These are phyloP conservation scores for Skeletonema tropicum DNA, from an alignment of 108 stramenopile genomes.

Conservation along the genomic window DNA sequence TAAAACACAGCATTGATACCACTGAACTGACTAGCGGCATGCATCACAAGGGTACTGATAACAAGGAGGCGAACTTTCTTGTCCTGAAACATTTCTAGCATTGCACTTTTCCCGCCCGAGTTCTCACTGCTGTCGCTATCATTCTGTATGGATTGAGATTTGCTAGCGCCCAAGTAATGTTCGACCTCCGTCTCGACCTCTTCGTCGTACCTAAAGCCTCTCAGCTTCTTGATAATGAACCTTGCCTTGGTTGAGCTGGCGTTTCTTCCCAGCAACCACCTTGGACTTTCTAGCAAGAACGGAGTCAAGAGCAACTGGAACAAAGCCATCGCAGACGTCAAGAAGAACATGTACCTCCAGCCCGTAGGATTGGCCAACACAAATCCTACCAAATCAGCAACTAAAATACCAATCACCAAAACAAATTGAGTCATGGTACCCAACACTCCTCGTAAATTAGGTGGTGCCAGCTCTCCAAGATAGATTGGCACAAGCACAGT, in stretches of 20 bases:
- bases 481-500: constrained; percentile 95
- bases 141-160: constrained; percentile 34
- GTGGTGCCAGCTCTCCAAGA: constrained; percentile 92
- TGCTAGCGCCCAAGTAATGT: constrained; percentile 78
- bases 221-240: constrained; percentile 89
- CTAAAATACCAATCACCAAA: constrained; percentile 92
- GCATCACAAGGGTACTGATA: constrained; percentile 75
- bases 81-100: constrained; percentile 77
- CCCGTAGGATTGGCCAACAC: constrained; percentile 63
- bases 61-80: constrained; percentile 76
- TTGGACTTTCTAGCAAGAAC: constrained; percentile 89
- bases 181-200: constrained; percentile 94
- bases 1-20: constrained; percentile 99
- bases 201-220: constrained; percentile 90
- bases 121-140: constrained; percentile 3
- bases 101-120: constrained; percentile 6
- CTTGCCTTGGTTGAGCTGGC: constrained; percentile 81
- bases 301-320: constrained; percentile 82
- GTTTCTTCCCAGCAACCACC: constrained; percentile 84
- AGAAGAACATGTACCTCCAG: constrained; percentile 87
- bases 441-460: constrained; percentile 91
- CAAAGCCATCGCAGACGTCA: constrained; percentile 76
- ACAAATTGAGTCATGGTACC: constrained; percentile 98
- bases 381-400: constrained; percentile 84
- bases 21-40: constrained; percentile 92